Percentiles rank a stretch among this genome's conserved stretches.
Evolutionary conservation across 371 early-diverging fungal species (phyloP).

Genomic region (Gilbertella persicaria): DNA sequence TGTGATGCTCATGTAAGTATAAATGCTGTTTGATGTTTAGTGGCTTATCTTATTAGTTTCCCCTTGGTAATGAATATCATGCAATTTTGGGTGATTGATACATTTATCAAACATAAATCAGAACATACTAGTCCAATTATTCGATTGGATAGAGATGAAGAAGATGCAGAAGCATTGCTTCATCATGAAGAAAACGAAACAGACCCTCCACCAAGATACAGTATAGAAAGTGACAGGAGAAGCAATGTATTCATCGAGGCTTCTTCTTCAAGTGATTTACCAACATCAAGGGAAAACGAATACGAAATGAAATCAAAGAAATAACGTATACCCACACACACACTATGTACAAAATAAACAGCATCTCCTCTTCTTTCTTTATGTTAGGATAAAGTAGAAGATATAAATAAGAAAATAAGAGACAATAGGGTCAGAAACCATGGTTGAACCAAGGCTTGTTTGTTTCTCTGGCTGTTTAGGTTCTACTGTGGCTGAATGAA

Average conservation of each 20-base stretch:
- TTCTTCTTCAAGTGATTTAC: slow-evolving; percentile 10
- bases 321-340: slow-evolving; percentile 2
- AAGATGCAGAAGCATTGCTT: slow-evolving; percentile 27
- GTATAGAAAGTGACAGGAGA: slow-evolving; percentile 2
- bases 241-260: slow-evolving; percentile 5
- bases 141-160: slow-evolving; percentile 22
- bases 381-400: too few species aligned
- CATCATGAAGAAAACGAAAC: slow-evolving; percentile 2
- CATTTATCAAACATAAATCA: slow-evolving; percentile 62
- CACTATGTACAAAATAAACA: background rate
- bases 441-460: too few species aligned
- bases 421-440: too few species aligned
- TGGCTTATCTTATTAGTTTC: slow-evolving; percentile 37
- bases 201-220: slow-evolving; percentile 18
- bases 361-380: too few species aligned
- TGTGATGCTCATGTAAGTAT: slow-evolving; percentile 61
- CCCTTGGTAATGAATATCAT: slow-evolving; percentile 63
- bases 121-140: slow-evolving; percentile 14
- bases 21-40: too few species aligned
- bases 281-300: slow-evolving; percentile 7
- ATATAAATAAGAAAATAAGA: too few species aligned
- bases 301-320: slow-evolving; percentile 27
- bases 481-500: too few species aligned
- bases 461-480: too few species aligned
- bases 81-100: slow-evolving; percentile 70